Base-by-base conservation (phyloP, 345 rosid species). In the Clarkia xantiana region DNA sequence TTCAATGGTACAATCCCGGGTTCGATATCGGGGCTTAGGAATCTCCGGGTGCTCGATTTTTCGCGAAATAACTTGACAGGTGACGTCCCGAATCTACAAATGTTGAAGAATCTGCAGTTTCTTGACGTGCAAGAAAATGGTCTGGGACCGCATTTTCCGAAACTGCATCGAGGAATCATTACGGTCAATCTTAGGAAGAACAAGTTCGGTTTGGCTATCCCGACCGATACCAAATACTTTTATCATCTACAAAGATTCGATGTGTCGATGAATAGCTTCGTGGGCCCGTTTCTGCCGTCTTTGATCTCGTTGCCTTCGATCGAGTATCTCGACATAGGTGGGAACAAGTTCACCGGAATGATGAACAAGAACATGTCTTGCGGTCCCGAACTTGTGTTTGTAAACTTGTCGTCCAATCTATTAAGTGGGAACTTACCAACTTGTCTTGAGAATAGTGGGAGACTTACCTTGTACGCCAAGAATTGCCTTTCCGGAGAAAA, bases 191-290 rank as follows among this genome's bases (percentile, higher is more conserved):
- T 81, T 2, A 76, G 66, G 45, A 77, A 69, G 40, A 81, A 81
- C 66, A 67, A 66, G 50, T 81, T 81, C 51, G 51, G 45, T 43
- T 71, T 52, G 25, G 76, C 73, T 11, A 36, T 81, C 9, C 81
- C 89, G 9, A 25, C 15, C 40, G 70, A 73, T 23, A 45, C 75
- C 17, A 50, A 38, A 40, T 62, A 66, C 10, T 73, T 19, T 52
- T 22, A 69, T 53, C 76, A 71, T 52, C 89, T 81, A 42, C 68
- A 81, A 17, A 75, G 59, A 68, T 66, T 81, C 9, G 89, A 81
- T 45, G 61, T 73, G n/a, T 81, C 89, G 6, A 51, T 73, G 11
- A 81, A 81, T 49, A 66, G 65, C 44, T 71, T 81, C 50, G 72
- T 68, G 1, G 89, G 81, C 19, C 84, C 78, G 1, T 67, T 81